Base-by-base conservation (phyloP, 495 filamentous ascomycete species). In the Tuber magnatum region DNA sequence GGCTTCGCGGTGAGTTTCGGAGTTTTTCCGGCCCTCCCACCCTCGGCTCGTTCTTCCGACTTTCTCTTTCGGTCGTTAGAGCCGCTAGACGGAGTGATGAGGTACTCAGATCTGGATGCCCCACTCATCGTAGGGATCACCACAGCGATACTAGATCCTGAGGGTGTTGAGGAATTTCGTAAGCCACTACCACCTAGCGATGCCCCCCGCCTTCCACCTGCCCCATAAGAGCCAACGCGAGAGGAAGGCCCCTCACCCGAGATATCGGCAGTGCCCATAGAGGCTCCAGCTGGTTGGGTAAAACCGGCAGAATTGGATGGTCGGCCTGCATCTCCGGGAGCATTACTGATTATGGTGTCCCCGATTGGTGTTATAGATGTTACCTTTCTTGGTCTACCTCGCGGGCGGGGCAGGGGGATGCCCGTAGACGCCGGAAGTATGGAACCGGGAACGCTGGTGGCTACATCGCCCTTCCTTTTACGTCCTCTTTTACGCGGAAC, bases 21-120 rank as follows among this genome's bases (percentile, higher is more conserved):
- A 5, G 56, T 65, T 28, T 65, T 65, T 65, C 28, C 56, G 12
- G 32, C 56, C 28, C 56, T 65, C 72, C 73, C 65, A 5, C n/a
- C 32, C 28, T 68, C 68, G 20, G 40, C 70, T 65, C 65, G n/a
- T 40, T 73, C 78, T 69, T 80, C 38, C 3, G 76, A 71, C 20
- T 32, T 74, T 46, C 35, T 73, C 40, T 73, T 77, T 18, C 56
- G 56, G 56, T 65, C 28, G 56, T 35, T 32, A 28, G 56, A 65
- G 56, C 35, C 28, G 56, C 18, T 32, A 28, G 56, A 65, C 28
- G 56, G 56, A 65, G 56, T 65, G 28, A 28, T 8, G 56, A 65
- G 56, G 56, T 65, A 65, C 16, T 65, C 56, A 35, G 56, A 65
- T 35, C 28, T 65, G 14, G 56, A 65, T 65, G 56, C 28, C 14